A percentile compares a stretch with the other conserved stretches of the same genome.
phyloP scores from a whole-genome alignment of 345 rosid genomes.

The Aquilaria sinensis region DNA sequence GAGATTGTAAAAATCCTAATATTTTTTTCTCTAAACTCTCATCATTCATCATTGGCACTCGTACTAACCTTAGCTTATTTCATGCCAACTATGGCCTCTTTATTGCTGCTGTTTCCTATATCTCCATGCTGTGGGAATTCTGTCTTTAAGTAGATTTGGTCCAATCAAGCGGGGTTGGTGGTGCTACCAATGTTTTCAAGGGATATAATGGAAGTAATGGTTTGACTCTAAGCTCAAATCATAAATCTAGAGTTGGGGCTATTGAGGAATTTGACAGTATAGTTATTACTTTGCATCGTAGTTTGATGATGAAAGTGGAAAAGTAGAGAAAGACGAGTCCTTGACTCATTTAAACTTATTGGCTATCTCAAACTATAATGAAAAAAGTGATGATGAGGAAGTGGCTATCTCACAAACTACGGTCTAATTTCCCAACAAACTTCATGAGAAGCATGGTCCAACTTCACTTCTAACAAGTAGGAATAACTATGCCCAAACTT shows the following conservation, averaged over 20 bases:
- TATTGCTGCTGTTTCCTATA: too few relatives aligned
- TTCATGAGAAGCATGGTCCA: slow-evolving; percentile 92
- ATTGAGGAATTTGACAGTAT: slow-evolving; percentile 21
- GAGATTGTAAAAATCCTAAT: too few relatives aligned
- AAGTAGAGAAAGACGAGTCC: slow-evolving; percentile 28
- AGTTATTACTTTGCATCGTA: slow-evolving; percentile 20
- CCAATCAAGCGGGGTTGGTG: slow-evolving; percentile 19
- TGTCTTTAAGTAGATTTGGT: neutral
- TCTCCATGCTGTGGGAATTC: too few relatives aligned
- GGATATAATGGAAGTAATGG: slow-evolving; percentile 10
- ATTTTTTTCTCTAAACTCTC: too few relatives aligned
- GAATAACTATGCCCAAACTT: too few relatives aligned
- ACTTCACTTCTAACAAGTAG: too few relatives aligned
- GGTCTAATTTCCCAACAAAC: slow-evolving; percentile 52
- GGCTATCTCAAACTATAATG: slow-evolving; percentile 37
- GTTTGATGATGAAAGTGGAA: slow-evolving; percentile 20
- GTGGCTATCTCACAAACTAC: slow-evolving; percentile 12
- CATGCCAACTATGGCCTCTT: too few relatives aligned
- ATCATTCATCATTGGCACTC: too few relatives aligned
- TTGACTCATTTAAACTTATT: slow-evolving; percentile 21
- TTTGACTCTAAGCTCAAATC: slow-evolving; percentile 19
- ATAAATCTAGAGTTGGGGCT: slow-evolving; percentile 6
- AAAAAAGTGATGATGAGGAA: slow-evolving; percentile 21
- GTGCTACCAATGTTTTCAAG: slow-evolving; percentile 6
- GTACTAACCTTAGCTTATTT: too few relatives aligned